Evolutionary conservation across 1,139 yeast genomes (phyloP), one percentile per base, ranked within the genome.

Genomic region (Blastobotrys aristatus): DNA sequence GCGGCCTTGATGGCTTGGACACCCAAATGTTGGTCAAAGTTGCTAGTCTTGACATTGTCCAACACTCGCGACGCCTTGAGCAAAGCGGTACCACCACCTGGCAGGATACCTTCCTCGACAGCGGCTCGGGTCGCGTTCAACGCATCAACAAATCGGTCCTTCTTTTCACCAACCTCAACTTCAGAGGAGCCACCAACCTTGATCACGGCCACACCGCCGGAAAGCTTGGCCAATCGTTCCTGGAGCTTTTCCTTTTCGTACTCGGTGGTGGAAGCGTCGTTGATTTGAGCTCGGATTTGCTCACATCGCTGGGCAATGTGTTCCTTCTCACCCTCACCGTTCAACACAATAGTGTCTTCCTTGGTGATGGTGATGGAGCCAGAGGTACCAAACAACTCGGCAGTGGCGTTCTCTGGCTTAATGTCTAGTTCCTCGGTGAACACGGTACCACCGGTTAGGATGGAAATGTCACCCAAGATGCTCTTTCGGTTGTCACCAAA

Each of bases 81-180:
- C 68, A 92, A 80, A 57, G 98, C 98, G 60, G 97, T 92, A 76
- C 99, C 99, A 71, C 98, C 99, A 76, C 99, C 99, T 68, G 98
- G 98, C 61, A 92, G 79, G 66, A 94, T 92, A 75, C 99, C 99
- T 73, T 92, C 98, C 74, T 92, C 95, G 56, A 92, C 98, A 56
- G 99, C 99, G 59, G 99, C 98, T 75, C 98, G 89, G 50, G 98
- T 94, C 52, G 99, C 98, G 69, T 94, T 92, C 67, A 92, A 80
- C 43, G 99, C 98, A 75, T 92, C 99, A 63, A 94, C 98, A 67
- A 90, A 94, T 75, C 99, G 89, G 71, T 92, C 99, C 77, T 92
- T 92, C 96, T 92, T 94, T 77, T 92, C 99, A 67, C 97, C 95
- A 59, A 92, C 99, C 76, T 92, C 99, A 60, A 92, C 89, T 74